Percentiles rank a stretch among this genome's conserved stretches.
These are phyloP conservation scores for Cantharellus anzutake DNA, from an alignment of 768 basidiomycete species.

Conservation along the genomic window DNA sequence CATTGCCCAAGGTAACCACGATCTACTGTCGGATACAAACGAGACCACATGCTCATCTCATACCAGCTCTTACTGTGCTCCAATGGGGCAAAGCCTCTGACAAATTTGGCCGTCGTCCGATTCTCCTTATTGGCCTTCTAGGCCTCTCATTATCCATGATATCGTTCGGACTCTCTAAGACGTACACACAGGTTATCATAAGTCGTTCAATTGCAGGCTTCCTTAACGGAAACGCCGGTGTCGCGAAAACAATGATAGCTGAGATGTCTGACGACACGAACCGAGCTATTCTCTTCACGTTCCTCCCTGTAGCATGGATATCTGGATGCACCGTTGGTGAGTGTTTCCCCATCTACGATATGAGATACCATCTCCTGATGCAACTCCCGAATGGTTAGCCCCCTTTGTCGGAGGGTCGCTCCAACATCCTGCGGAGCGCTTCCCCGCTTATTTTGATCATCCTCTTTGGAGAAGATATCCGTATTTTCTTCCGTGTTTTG, in stretches of 20 bases:
- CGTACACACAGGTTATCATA: slow-evolving; percentile 8
- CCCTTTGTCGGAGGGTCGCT: slow-evolving; percentile 9
- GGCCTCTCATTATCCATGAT: slow-evolving; percentile 8
- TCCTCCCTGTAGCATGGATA: slow-evolving; percentile 8
- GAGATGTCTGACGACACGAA: slow-evolving; percentile 8
- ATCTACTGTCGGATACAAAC: background rate
- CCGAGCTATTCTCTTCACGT: slow-evolving; percentile 2
- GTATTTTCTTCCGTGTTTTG: slow-evolving; percentile 10
- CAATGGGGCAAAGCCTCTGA: slow-evolving; percentile 11
- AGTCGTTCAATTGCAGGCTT: slow-evolving; percentile 7
- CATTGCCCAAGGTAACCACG: slow-evolving; percentile 4
- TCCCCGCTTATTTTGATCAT: slow-evolving; percentile 2
- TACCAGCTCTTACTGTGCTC: slow-evolving; percentile 3
- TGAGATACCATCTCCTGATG: background rate
- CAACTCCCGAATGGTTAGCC: slow-evolving; percentile 3
- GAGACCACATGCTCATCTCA: background rate
- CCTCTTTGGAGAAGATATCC: slow-evolving; percentile 6
- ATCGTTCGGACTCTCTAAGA: slow-evolving; percentile 11
- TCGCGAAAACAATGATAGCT: slow-evolving; percentile 8
- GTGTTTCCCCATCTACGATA: background rate
- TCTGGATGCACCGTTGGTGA: slow-evolving; percentile 7
- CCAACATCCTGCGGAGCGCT: slow-evolving; percentile 8
- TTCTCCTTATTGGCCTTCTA: slow-evolving; percentile 9
- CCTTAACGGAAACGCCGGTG: slow-evolving; percentile 8
- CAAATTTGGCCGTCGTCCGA: slow-evolving; percentile 11